These are phyloP conservation scores for Globisporangium uncinulatum DNA, from an alignment of 352 stramenopile species.

Conservation along the genomic window DNA sequence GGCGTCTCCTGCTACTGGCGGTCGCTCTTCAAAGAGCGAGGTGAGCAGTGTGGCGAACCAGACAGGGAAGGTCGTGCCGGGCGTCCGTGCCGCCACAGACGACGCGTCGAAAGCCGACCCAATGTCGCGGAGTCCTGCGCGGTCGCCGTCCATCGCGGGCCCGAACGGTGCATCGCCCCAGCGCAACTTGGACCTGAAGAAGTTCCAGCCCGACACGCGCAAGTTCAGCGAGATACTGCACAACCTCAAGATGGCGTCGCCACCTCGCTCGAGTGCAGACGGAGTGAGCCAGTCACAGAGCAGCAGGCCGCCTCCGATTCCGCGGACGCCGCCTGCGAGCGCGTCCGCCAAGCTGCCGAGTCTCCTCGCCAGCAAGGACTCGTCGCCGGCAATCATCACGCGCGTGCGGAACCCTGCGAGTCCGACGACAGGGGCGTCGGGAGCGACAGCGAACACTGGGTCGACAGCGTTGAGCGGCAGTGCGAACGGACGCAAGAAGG, in stretches of 20 bases:
- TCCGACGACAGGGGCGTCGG: neutral
- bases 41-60: neutral
- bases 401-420: neutral
- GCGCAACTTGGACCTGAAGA: constrained; percentile 62
- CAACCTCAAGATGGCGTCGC: constrained; percentile 57
- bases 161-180: constrained; percentile 5
- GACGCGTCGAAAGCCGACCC: constrained; percentile 7
- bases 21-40: constrained; percentile 5
- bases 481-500: constrained; percentile 1
- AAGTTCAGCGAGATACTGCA: constrained; percentile 73
- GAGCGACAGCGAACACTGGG: neutral
- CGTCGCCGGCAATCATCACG: constrained; percentile 10
- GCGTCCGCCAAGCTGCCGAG: constrained; percentile 8
- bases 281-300: neutral
- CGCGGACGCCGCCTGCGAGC: constrained; percentile 21
- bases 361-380: constrained; percentile 11
- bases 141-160: constrained; percentile 4
- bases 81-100: neutral
- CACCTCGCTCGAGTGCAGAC: constrained; percentile 22
- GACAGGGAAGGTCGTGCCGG: constrained; percentile 3
- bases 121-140: constrained; percentile 3
- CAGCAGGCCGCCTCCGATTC: constrained; percentile 16
- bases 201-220: constrained; percentile 66
- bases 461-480: neutral
- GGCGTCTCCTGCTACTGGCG: neutral